phyloP scores from a whole-genome alignment of 75 land plant species.

The Cryptomeria japonica region DNA sequence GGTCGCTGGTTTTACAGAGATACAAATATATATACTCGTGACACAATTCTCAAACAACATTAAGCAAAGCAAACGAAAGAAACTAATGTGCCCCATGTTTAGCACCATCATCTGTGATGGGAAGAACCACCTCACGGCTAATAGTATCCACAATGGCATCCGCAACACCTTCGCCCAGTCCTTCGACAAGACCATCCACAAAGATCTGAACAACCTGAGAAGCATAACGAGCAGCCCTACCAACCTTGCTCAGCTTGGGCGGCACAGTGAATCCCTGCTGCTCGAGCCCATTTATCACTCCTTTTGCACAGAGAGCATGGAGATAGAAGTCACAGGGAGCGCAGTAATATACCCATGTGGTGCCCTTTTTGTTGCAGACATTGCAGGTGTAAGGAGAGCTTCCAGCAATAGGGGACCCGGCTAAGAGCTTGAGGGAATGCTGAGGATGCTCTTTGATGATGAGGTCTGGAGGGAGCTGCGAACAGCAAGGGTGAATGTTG shows the following conservation, averaged over 20 bases:
- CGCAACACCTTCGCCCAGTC: conserved; percentile 60
- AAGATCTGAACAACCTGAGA: conserved; percentile 38
- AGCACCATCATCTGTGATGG: neutral
- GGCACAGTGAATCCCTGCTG: conserved; percentile 22
- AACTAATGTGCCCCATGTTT: neutral
- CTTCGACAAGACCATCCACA: conserved; percentile 58
- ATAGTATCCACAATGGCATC: conserved; percentile 34
- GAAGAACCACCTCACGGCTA: conserved; percentile 1
- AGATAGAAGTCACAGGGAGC: conserved; percentile 36
- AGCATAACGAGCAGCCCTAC: conserved; percentile 39
- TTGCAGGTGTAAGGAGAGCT: neutral
- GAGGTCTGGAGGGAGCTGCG: conserved; percentile 35
- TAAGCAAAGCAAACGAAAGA: neutral
- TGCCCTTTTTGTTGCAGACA: conserved; percentile 29
- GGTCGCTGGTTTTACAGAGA: no score
- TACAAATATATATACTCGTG: neutral
- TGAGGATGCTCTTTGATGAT: conserved; percentile 27
- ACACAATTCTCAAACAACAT: neutral
- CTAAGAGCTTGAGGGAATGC: conserved; percentile 36
- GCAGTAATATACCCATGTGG: conserved; percentile 45
- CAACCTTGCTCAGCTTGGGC: conserved; percentile 5
- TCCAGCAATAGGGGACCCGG: neutral
- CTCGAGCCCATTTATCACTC: conserved; percentile 43
- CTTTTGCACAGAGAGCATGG: conserved; percentile 66
- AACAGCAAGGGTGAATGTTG: conserved; percentile 64